Evolutionary conservation across 1,284 basidiomycete species (phyloP), one percentile per base, ranked within the genome.

Genomic region (Pisolithus thermaeus): DNA sequence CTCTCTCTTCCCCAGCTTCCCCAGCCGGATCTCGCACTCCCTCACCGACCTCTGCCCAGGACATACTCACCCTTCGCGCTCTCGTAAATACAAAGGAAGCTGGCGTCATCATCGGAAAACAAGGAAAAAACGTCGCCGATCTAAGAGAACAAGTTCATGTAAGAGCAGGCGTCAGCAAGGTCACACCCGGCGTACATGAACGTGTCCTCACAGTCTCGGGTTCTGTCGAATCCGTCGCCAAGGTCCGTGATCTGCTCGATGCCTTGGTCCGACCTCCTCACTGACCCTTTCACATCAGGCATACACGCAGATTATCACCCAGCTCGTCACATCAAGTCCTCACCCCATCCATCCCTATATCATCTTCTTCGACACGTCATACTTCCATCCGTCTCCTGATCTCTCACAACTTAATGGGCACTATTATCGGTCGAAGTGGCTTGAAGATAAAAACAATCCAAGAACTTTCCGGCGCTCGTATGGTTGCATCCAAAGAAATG

Each of bases 391-490:
- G 93, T 54, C 90, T 97, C 58, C 84, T 99, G 64, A 93, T 99
- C 68, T 97, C 94, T 50, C 95, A 99, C 77, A 96, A 97, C 70
- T 83, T 98, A 59, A 99, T 99, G 97, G 97, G 97, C 51, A 96
- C 94, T 52, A 92, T 99, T 71, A 99, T 99, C 63, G 97, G 97
- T 59, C 92, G 96, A 62, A 89, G 77, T 54, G 97, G 97, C 58
- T 84, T 92, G 70, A 99, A 98, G 83, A 99, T 99, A 74, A 99
- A 99, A 77, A 92, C 95, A 69, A 99, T 99, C 69, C 97, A 99
- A 70, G 97, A 99, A 71, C 79, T 84, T 47, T 97, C 94, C 48
- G 97, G 97, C 51, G 95, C 95, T 22, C 86, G 96, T 53, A 94
- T 99, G 87, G 91, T 97, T 52, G 97, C 97, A 20, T 93, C 92